Evolutionary conservation across 768 basidiomycete genomes (phyloP).

Genomic region (Kwoniella bestiolae): DNA sequence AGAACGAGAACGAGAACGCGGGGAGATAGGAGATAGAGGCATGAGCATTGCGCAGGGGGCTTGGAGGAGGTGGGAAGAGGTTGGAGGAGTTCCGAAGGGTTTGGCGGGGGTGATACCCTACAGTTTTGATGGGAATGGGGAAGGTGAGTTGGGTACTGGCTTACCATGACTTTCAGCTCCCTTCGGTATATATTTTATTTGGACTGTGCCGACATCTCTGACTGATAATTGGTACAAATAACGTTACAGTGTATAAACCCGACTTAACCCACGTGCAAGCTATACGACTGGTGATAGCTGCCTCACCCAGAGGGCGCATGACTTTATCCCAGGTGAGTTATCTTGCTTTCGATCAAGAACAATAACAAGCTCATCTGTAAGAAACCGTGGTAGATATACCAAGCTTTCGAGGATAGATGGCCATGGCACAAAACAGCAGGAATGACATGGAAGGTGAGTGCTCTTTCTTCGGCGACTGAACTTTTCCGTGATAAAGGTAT

Average conservation of each 20-base stretch:
- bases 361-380: too few species aligned
- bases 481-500: too few species aligned
- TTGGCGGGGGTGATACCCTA: slow-evolving; percentile 2
- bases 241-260: slow-evolving; percentile 14
- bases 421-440: slow-evolving; percentile 22
- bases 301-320: slow-evolving; percentile 22
- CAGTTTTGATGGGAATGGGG: slow-evolving; percentile 8
- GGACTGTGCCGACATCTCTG: neutral
- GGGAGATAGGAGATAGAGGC: neutral
- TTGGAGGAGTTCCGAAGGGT: slow-evolving; percentile 10
- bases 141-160: slow-evolving; percentile 8
- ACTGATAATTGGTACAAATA: neutral
- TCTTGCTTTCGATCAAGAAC: too few species aligned
- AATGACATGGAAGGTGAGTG: slow-evolving; percentile 19
- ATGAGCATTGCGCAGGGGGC: slow-evolving; percentile 14
- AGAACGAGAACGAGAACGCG: neutral
- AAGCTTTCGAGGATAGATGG: slow-evolving; percentile 32
- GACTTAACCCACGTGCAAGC: slow-evolving; percentile 20
- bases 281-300: slow-evolving; percentile 27
- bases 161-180: neutral
- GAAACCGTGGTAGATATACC: slow-evolving; percentile 30
- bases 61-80: slow-evolving; percentile 28
- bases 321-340: slow-evolving; percentile 24
- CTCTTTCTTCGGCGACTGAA: too few species aligned
- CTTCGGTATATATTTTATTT: neutral